Evolutionary conservation across 495 filamentous ascomycete species (phyloP), one percentile per base, ranked within the genome.

Genomic region (Penicillium pulvis): DNA sequence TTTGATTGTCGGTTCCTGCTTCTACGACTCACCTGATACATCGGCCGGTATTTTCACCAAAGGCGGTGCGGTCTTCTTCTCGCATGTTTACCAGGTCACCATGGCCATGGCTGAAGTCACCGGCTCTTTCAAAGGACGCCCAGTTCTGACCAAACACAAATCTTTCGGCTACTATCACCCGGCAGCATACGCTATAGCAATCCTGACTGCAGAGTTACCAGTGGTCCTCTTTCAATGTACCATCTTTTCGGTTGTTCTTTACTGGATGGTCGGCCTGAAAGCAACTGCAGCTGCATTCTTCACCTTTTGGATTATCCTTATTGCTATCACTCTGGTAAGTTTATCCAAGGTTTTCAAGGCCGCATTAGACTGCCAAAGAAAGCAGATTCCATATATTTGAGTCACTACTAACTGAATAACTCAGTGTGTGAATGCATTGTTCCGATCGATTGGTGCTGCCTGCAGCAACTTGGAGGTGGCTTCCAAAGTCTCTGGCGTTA

Each of bases 141-240:
- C 86, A 4, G 85, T 92, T 44, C 69, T 92, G 26, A 79, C 87
- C 49, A 90, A 91, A 56, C 90, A 93, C 69, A 87, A 88, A 64
- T 75, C 76, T 20, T 91, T 90, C 65, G 85, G 84, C 12, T 86
- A 91, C 64, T 90, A 88, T 67, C 82, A 88, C 7, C 90, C 90
- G 4, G 81, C 85, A 6, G 89, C 90, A 6, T 87, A 85, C 39
- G 85, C 82, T 24, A 76, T 93, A 31, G 87, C 87, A 1, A 82
- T 89, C 39, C 87, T 88, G 6, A 76, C 86, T 3, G 80, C 86
- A 8, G 90, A 93, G 59, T 61, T 90, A 10, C 89, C 89, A 0
- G 71, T 91, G 1, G 72, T 87, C 4, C 60, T 89, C 16, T 68
- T 84, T 42, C 87, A 90, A 56, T 80, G 84, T 2, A 61, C 80